Conservation (phyloP, 1,284 basidiomycete genomes). For the Boletellus sp. region DNA sequence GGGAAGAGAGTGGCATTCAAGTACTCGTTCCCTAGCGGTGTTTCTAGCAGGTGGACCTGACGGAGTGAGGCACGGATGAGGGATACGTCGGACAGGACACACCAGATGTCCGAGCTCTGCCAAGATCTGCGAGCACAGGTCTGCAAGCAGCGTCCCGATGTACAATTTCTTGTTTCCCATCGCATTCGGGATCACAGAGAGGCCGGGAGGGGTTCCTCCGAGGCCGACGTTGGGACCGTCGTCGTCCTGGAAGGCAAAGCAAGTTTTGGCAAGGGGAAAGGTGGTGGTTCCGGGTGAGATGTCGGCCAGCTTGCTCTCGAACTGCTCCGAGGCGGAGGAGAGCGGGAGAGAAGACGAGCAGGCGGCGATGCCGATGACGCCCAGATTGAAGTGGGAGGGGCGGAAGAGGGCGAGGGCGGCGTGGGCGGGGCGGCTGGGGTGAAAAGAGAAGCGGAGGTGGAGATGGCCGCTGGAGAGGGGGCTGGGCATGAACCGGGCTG, state of each 20-base stretch:
- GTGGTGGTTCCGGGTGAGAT: slow-evolving; percentile 61
- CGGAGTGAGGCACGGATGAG: slow-evolving; percentile 7
- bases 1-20: slow-evolving; percentile 65
- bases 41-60: slow-evolving; percentile 65
- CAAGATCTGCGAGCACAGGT: slow-evolving; percentile 81
- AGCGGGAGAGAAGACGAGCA: slow-evolving; percentile 58
- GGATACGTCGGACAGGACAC: slow-evolving; percentile 20
- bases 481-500: slow-evolving; percentile 79
- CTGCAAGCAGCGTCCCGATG: slow-evolving; percentile 81
- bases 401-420: slow-evolving; percentile 60
- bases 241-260: slow-evolving; percentile 76
- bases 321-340: slow-evolving; percentile 58
- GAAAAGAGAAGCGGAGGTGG: slow-evolving; percentile 68
- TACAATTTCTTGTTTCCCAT: slow-evolving; percentile 81
- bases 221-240: slow-evolving; percentile 56
- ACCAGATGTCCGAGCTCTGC: slow-evolving; percentile 80
- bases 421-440: slow-evolving; percentile 61
- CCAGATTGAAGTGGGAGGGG: slow-evolving; percentile 75
- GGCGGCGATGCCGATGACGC: slow-evolving; percentile 73
- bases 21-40: slow-evolving; percentile 71
- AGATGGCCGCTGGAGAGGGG: slow-evolving; percentile 71
- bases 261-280: slow-evolving; percentile 73
- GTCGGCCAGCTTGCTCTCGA: slow-evolving; percentile 57
- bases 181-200: slow-evolving; percentile 72
- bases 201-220: slow-evolving; percentile 54